Evolutionary conservation across 2,329 filamentous ascomycete genomes (phyloP).

Genomic region (Byssothecium circinans): DNA sequence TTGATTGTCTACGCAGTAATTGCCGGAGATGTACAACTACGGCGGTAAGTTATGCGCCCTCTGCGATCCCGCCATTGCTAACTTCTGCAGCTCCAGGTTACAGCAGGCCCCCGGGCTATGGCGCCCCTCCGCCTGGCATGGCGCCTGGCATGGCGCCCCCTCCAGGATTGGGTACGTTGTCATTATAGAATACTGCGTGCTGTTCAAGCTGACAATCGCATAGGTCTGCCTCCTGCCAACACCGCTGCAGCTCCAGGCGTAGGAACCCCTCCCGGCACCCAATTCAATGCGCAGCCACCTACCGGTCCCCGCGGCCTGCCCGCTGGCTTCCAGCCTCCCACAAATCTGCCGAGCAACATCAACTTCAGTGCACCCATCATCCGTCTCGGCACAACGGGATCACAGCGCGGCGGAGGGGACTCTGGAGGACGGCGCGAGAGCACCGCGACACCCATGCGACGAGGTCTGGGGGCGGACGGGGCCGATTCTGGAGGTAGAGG

Average conservation of each 20-base stretch:
- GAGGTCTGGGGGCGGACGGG: conserved; percentile 60
- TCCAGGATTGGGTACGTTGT: conserved; percentile 78
- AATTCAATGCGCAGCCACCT: conserved; percentile 71
- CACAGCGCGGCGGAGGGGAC: conserved; percentile 59
- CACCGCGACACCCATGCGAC: conserved; percentile 43
- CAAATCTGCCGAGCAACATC: conserved; percentile 87
- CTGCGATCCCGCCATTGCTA: conserved; percentile 13
- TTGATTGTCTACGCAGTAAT: background rate
- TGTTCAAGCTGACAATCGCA: conserved; percentile 5
- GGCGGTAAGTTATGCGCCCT: conserved; percentile 23
- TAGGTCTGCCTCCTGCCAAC: conserved; percentile 72
- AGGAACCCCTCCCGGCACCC: conserved; percentile 73
- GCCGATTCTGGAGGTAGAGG: conserved; percentile 64
- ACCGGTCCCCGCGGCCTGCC: conserved; percentile 79
- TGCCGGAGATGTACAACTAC: conserved; percentile 40
- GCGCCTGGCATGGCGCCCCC: conserved; percentile 76
- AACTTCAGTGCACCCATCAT: conserved; percentile 98
- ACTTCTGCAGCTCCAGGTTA: conserved; percentile 60
- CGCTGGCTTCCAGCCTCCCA: conserved; percentile 80
- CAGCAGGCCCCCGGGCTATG: conserved; percentile 74
- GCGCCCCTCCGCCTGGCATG: conserved; percentile 72
- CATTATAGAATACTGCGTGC: background rate
- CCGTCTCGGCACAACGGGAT: conserved; percentile 75
- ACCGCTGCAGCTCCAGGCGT: conserved; percentile 69
- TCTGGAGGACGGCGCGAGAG: conserved; percentile 54